A percentile compares a stretch with the other conserved stretches of the same genome.
Conservation (phyloP, 352 stramenopile genomes). For the Phytophthora pluvialis region DNA sequence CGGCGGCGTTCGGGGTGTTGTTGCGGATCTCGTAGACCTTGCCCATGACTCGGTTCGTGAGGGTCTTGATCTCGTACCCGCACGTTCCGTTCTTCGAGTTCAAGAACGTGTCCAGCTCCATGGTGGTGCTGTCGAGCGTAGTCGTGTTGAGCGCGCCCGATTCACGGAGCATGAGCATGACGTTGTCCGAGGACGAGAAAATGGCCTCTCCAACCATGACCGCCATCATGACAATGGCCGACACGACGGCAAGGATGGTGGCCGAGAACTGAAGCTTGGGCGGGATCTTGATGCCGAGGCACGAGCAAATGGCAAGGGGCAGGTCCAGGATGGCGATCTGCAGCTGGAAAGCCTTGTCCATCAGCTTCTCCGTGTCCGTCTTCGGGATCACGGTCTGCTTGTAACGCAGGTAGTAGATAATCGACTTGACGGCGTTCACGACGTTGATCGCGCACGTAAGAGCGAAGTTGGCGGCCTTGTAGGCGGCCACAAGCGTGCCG, state of each 20-base stretch:
- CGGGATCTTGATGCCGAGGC: slow-evolving; percentile 24
- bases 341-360: slow-evolving; percentile 34
- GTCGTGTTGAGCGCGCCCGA: slow-evolving; percentile 25
- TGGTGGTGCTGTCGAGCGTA: background rate
- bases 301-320: slow-evolving; percentile 25
- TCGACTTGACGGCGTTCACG: slow-evolving; percentile 30
- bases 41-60: slow-evolving; percentile 41
- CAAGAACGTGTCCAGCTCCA: slow-evolving; percentile 25
- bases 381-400: slow-evolving; percentile 17
- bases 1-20: slow-evolving; percentile 23
- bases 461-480: slow-evolving; percentile 15
- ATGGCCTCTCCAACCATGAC: slow-evolving; percentile 33
- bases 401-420: slow-evolving; percentile 40
- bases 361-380: slow-evolving; percentile 27
- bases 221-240: slow-evolving; percentile 38
- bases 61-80: slow-evolving; percentile 34
- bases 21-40: slow-evolving; percentile 40
- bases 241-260: slow-evolving; percentile 24
- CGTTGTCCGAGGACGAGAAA: slow-evolving; percentile 24
- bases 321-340: slow-evolving; percentile 36
- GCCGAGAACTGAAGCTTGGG: slow-evolving; percentile 25
- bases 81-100: slow-evolving; percentile 37
- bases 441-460: slow-evolving; percentile 31
- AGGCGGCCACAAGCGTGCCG: slow-evolving; percentile 16
- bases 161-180: slow-evolving; percentile 41